Base-by-base conservation (phyloP, 2,329 filamentous ascomycete genomes). In the Beauveria pseudobassiana region DNA sequence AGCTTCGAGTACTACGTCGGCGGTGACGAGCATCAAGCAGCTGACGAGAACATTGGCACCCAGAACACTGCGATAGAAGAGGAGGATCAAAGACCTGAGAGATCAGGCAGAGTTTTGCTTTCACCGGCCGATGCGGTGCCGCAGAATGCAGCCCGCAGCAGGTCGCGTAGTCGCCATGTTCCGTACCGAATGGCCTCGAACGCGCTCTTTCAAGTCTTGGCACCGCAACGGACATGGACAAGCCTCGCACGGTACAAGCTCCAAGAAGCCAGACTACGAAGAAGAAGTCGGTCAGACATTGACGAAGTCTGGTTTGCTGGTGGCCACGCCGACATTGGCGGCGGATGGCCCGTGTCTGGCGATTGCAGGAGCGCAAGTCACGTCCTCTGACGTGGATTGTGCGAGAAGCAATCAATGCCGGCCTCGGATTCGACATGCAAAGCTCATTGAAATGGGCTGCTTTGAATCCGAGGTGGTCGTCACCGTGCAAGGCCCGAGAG, bases 291-390 rank as follows among this genome's bases (percentile, higher is more conserved):
- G 80, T 1, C 89, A 93, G 88, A 93, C 66, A 88, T 93, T 53
- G 83, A 90, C 63, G 90, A 95, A 68, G 82, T 93, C 1, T 90
- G 88, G 87, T 95, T 95, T 68, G 80, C 89, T 0, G 90, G 90
- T 9, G 86, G 87, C 12, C 90, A 96, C 65, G 90, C 85, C 1
- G 90, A 93, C 64, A 85, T 93, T 34, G 90, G 90, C 1, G 90
- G 90, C 10, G 90, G 90, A 0, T 92, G 89, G 89, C 82, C 83
- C 55, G 75, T 82, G 4, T 74, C 83, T 0, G 72, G 77, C 0
- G 77, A 77, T 1, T 80, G 78, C 26, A 88, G 89, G 69, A 80
- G 86, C 8, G 77, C 89, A 26, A 89, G 86, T 65, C 87, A 90
- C 66, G 80, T 87, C 1, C 87, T 0, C 77, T 90, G 2, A 82